Base-by-base conservation (phyloP, 192 early-diverging fungal genomes). In the Dispira parvispora region DNA sequence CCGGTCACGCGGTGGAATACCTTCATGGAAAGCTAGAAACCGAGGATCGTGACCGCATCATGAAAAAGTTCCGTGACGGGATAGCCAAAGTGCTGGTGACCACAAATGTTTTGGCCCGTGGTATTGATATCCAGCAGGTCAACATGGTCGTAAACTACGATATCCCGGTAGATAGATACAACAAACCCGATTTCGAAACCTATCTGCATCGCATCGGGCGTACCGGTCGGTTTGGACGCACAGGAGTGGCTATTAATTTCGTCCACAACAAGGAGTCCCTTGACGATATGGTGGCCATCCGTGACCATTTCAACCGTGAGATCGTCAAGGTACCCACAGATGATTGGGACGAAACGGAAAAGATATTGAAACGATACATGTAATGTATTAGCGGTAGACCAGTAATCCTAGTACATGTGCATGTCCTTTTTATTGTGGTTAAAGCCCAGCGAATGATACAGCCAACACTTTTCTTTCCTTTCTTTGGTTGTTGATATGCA, bases 151-250 rank as follows among this genome's bases (percentile, higher is more conserved):
- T 99, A 68, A 99, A 99, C 79, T 96, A 88, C 60, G 96, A 99
- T 44, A 82, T 99, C 47, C 96, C 96, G 11, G 61, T 88, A 21
- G 85, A 88, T 32, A 73, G 67, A 28, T 64, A 72, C 18, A 69
- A 69, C 26, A 66, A 73, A 11, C 88, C 92, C 0, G 96, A 98
- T 64, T 81, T 80, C 25, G 94, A 96, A 65, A 96, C 96, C 0
- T 99, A 99, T 65, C 76, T 98, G 45, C 96, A 99, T 73, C 86
- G 96, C 63, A 96, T 99, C 68, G 96, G 96, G 8, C 85, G 96
- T 62, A 99, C 96, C 0, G 96, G 96, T 58, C 79, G 96, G 52
- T 99, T 99, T 67, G 96, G 96, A 8, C 87, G 96, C 62, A 88
- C 83, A 0, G 96, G 96, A 13, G 88, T 92, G 11, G 85, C 85